Conservation (phyloP, 441 rosid genomes). For the Macaranga tanarius region DNA sequence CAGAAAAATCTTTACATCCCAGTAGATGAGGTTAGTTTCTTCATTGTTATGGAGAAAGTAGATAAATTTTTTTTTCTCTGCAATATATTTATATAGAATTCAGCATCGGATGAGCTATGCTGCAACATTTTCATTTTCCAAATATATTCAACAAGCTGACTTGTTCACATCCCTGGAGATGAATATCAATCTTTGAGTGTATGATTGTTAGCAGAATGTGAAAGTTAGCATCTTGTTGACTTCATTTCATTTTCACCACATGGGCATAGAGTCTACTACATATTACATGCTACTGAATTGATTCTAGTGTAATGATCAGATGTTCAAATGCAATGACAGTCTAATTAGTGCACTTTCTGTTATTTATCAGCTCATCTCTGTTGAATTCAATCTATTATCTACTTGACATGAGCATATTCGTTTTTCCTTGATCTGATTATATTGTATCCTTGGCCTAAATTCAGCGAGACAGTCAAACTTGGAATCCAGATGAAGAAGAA, state of each 20-base stretch:
- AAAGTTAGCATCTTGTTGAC: neutral
- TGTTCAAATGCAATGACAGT: neutral
- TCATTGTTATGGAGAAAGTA: neutral
- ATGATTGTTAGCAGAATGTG: neutral
- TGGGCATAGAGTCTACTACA: neutral
- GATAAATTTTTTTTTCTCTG: neutral
- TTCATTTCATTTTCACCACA: neutral
- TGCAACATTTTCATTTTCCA: no score
- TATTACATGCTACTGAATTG: neutral
- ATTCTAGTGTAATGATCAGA: neutral
- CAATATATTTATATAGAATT: neutral
- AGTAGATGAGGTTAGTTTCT: conserved; percentile 59
- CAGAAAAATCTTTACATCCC: conserved; percentile 51
- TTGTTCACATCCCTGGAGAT: neutral
- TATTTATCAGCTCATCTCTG: conserved; percentile 1
- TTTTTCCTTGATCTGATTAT: conserved; percentile 13
- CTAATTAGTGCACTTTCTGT: neutral
- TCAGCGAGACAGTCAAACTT: conserved; percentile 55
- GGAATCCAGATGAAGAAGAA: conserved; percentile 56
- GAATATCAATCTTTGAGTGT: neutral
- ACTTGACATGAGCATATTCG: neutral
- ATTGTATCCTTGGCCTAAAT: conserved; percentile 19
- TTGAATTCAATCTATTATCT: neutral
- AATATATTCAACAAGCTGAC: neutral
- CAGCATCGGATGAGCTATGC: neutral